Conservation (phyloP, 108 stramenopile species). For the Pseudonitzschia multistriata region DNA sequence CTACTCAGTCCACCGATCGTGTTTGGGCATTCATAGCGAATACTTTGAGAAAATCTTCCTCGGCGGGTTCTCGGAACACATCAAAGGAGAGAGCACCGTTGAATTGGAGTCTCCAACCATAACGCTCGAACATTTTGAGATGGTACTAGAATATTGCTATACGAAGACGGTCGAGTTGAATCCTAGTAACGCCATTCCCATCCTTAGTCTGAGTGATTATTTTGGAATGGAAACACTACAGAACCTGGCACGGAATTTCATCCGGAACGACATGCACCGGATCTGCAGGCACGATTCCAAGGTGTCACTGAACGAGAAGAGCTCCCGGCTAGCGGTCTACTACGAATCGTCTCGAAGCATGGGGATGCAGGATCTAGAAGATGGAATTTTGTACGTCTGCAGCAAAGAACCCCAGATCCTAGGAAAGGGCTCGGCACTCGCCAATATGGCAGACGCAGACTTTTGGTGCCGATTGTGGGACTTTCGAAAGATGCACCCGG, state of each 20-base stretch:
- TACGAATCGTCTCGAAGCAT: background rate
- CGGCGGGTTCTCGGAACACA: background rate
- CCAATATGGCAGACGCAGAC: background rate
- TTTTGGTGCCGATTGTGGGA: conserved; percentile 5
- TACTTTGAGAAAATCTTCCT: conserved; percentile 7
- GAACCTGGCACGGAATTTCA: background rate
- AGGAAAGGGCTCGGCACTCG: background rate
- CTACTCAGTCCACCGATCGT: conserved; percentile 7
- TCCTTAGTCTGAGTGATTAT: background rate
- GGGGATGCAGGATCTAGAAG: background rate
- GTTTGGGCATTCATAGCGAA: conserved; percentile 3
- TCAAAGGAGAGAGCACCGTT: background rate
- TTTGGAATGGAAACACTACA: background rate
- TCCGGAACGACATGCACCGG: background rate
- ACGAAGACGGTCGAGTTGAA: background rate
- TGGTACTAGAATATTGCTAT: background rate
- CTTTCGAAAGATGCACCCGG: background rate
- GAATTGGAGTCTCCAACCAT: background rate
- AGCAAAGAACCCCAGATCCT: background rate
- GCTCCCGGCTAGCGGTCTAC: background rate
- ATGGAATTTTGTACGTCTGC: background rate
- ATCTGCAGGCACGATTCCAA: no score
- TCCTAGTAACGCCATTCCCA: background rate
- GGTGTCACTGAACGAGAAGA: background rate
- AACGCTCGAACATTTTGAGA: conserved; percentile 5